Base-by-base conservation (phyloP, 345 rosid species). In the Hypericum androsaemum region DNA sequence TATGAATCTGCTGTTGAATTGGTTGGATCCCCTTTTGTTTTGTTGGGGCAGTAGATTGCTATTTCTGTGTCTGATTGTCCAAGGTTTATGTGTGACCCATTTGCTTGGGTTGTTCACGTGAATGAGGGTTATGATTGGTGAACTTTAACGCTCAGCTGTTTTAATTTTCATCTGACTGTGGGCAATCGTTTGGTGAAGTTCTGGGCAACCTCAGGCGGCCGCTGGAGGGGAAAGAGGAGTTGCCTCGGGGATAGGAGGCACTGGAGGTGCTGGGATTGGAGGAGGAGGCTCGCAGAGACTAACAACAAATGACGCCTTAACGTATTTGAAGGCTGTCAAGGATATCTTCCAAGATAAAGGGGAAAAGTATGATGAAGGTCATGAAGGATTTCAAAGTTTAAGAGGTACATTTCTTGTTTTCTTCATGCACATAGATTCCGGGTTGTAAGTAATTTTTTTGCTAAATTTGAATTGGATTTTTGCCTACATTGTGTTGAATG, bases 311-410 rank as follows among this genome's bases (percentile, higher is more conserved):
- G 98, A 92, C 71, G 98, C 98, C 41, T 71, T 92, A 66, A 73
- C 96, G 8, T 92, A 92, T 58, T 89, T 92, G 41, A 92, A 88
- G 56, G 95, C 95, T 5, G 98, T 92, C 41, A 88, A 85, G 67
- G 95, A 88, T 52, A 68, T 63, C 53, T 68, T 68, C 55, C 73
- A 63, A 44, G 68, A 68, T 16, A 59, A 68, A 40, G 53, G 61
- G 43, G 73, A 63, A 16, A 68, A 58, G 46, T 68, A 68, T 22
- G 68, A 68, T 39, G 73, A 68, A 62, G 64, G 61, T 68, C 48
- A 68, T 68, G 73, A 68, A 68, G 58, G 68, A 63, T 54, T 68
- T 68, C 44, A 63, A 68, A 59, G 73, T 64, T 41, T 64, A n/a
- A 63, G 50, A 68, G 73, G 73, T 68, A 16, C 50, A 61, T 35